A percentile compares a stretch with the other conserved stretches of the same genome.
Evolutionary conservation across 306 rosid genomes (phyloP).

Genomic region (Trifolium fragiferum): DNA sequence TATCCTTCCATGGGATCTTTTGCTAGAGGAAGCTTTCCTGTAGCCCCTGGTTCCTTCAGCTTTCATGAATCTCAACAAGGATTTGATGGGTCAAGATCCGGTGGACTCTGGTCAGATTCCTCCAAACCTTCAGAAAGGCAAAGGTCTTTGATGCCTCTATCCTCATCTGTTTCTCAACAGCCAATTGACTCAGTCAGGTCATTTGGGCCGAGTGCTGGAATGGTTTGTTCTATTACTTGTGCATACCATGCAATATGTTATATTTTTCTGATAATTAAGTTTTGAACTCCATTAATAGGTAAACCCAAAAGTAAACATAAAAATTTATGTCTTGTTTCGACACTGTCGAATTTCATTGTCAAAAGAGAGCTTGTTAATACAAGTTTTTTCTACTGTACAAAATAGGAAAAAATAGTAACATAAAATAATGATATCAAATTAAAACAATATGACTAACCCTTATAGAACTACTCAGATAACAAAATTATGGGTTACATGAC

Average conservation of each 20-base stretch:
- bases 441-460: background rate
- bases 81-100: constrained; percentile 72
- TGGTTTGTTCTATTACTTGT: constrained; percentile 66
- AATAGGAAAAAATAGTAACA: background rate
- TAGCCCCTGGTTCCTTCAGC: constrained; percentile 61
- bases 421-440: background rate
- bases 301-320: constrained; percentile 20
- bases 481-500: constrained; percentile 23
- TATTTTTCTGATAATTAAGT: constrained; percentile 24
- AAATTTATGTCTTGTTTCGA: constrained; percentile 5
- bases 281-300: constrained; percentile 20
- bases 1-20: constrained; percentile 73
- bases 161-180: constrained; percentile 78
- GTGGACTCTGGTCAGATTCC: constrained; percentile 83
- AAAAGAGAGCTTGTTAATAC: constrained; percentile 17
- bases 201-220: constrained; percentile 72
- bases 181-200: constrained; percentile 71
- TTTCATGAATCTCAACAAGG: constrained; percentile 83
- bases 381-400: background rate
- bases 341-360: background rate
- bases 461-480: constrained; percentile 19
- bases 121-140: constrained; percentile 75
- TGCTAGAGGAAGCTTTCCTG: constrained; percentile 75
- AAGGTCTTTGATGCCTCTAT: constrained; percentile 67
- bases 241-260: constrained; percentile 35